Conservation (phyloP, 2,329 filamentous ascomycete species). For the Fusarium sp. region DNA sequence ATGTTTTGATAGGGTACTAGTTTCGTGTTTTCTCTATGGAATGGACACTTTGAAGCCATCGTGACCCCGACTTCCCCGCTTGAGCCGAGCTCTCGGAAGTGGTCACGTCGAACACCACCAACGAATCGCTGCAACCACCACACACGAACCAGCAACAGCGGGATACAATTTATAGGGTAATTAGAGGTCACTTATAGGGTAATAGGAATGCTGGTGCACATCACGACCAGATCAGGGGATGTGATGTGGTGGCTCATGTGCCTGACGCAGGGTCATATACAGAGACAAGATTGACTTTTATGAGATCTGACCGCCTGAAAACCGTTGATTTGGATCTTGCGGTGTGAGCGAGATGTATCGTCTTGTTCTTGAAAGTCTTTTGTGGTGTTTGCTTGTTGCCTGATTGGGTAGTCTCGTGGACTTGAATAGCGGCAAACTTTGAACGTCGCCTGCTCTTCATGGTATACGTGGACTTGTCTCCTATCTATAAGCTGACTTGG, state of each 20-base stretch:
- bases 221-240: background rate
- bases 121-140: background rate
- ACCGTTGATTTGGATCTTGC: background rate
- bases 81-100: background rate
- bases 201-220: slow-evolving; percentile 10
- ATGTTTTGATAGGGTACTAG: background rate
- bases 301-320: background rate
- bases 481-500: background rate
- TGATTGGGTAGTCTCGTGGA: background rate
- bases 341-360: background rate
- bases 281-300: background rate
- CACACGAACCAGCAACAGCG: background rate
- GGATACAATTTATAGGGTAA: slow-evolving; percentile 4
- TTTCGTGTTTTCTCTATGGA: background rate
- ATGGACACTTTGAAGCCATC: background rate
- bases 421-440: background rate
- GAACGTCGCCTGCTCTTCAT: background rate
- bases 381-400: background rate
- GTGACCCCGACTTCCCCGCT: background rate
- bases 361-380: background rate
- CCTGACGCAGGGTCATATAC: background rate
- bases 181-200: slow-evolving; percentile 12
- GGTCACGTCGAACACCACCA: background rate
- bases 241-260: background rate
- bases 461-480: background rate